Evolutionary conservation across 2,329 filamentous ascomycete genomes (phyloP).

Genomic region (Aspergillus alliaceus): DNA sequence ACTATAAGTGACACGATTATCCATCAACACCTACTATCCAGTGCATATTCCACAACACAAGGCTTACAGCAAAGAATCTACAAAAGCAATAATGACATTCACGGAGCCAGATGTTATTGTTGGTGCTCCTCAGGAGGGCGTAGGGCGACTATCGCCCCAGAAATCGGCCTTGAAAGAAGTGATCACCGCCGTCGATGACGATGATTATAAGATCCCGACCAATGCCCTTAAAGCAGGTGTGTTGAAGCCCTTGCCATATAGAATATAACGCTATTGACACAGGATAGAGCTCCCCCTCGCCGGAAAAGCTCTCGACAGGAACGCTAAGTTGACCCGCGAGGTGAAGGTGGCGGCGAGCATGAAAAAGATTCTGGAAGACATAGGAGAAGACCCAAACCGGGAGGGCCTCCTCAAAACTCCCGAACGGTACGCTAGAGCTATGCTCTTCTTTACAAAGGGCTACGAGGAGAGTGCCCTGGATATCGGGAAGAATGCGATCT

Average conservation of each 20-base stretch:
- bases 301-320: not conserved
- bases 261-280: not conserved
- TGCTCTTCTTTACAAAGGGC: constrained; percentile 89
- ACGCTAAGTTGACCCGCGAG: not conserved
- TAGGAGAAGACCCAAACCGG: constrained; percentile 61
- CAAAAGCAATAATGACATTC: not conserved
- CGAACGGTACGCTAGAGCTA: constrained; percentile 82
- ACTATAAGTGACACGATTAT: too few relatives aligned
- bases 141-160: not conserved
- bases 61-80: too few relatives aligned
- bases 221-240: not conserved
- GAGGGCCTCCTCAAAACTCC: constrained; percentile 64
- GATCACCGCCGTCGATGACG: not conserved
- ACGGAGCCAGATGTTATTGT: not conserved
- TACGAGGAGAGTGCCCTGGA: constrained; percentile 87
- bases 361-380: constrained; percentile 53
- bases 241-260: too few relatives aligned
- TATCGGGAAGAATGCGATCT: constrained; percentile 86
- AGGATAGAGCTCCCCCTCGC: too few relatives aligned
- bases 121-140: not conserved
- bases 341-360: not conserved
- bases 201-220: not conserved
- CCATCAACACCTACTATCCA: too few relatives aligned
- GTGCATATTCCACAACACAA: too few relatives aligned
- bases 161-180: not conserved